phyloP scores from a whole-genome alignment of 2,329 filamentous ascomycete species.

The Spiromastix sp. region DNA sequence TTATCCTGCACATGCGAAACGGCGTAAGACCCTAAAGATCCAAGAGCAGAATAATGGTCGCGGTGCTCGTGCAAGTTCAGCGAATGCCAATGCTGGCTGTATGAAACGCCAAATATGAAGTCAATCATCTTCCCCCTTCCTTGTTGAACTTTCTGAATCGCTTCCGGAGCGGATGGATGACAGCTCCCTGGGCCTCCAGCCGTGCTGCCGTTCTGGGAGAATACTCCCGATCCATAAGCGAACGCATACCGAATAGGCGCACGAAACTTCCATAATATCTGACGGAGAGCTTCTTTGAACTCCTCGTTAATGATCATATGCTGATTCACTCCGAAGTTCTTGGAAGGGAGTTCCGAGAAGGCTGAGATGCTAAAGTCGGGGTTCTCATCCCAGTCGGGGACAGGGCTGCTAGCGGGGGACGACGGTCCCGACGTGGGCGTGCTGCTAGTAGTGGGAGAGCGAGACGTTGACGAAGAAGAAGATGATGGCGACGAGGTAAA shows the following conservation, averaged over 20 bases:
- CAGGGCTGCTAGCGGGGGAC: slow-evolving; percentile 18
- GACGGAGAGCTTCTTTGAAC: slow-evolving; percentile 80
- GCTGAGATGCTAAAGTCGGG: slow-evolving; percentile 59
- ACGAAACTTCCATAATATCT: slow-evolving; percentile 81
- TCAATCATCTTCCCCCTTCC: slow-evolving; percentile 94
- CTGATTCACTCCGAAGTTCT: slow-evolving; percentile 86
- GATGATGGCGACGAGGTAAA: slow-evolving; percentile 9
- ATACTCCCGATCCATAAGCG: slow-evolving; percentile 94
- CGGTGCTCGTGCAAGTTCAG: slow-evolving; percentile 68
- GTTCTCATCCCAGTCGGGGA: slow-evolving; percentile 63
- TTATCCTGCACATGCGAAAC: slow-evolving; percentile 79
- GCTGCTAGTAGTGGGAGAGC: no score
- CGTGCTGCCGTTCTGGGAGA: slow-evolving; percentile 58
- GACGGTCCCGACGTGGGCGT: slow-evolving; percentile 20
- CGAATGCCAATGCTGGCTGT: slow-evolving; percentile 94
- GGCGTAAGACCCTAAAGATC: slow-evolving; percentile 70
- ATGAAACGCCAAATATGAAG: slow-evolving; percentile 92
- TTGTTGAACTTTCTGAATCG: slow-evolving; percentile 74
- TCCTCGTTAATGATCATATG: slow-evolving; percentile 93
- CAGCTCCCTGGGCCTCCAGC: slow-evolving; percentile 38
- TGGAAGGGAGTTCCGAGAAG: slow-evolving; percentile 66
- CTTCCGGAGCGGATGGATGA: slow-evolving; percentile 71
- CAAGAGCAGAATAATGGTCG: slow-evolving; percentile 82
- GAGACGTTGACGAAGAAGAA: slow-evolving; percentile 11
- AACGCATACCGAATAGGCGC: slow-evolving; percentile 95